Evolutionary conservation across 441 rosid genomes (phyloP).

Genomic region (Theobroma grandiflorum): DNA sequence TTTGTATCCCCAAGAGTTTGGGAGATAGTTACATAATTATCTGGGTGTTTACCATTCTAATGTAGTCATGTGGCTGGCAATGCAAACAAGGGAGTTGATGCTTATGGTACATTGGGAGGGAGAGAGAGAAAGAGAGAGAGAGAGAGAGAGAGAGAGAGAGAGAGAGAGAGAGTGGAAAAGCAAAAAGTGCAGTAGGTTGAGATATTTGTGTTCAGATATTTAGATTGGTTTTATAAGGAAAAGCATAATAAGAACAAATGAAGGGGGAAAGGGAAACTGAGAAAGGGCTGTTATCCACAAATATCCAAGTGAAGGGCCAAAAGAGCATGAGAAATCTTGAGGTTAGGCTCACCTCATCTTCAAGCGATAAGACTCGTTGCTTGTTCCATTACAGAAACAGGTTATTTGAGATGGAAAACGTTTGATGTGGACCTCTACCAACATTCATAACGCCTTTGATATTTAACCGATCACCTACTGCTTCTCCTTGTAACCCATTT

Average conservation of each 20-base stretch:
- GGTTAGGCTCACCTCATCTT: constrained; percentile 30
- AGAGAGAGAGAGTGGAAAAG: not conserved
- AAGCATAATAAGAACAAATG: not conserved
- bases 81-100: constrained; percentile 49
- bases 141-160: not conserved
- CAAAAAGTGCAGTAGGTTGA: not conserved
- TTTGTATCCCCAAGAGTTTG: not conserved
- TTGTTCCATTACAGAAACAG: not conserved
- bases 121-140: not conserved
- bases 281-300: constrained; percentile 39
- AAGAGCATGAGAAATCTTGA: constrained; percentile 40
- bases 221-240: not conserved
- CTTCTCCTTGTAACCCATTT: no score
- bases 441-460: not conserved
- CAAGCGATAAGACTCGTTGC: constrained; percentile 31
- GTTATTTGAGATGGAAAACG: not conserved
- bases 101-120: constrained; percentile 20
- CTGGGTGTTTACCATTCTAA: constrained; percentile 48
- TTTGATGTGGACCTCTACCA: not conserved
- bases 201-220: constrained; percentile 36
- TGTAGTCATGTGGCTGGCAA: constrained; percentile 55
- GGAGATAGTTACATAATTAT: not conserved
- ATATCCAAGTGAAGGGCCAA: constrained; percentile 60
- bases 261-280: not conserved
- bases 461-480: not conserved